Evolutionary conservation across 495 filamentous ascomycete species (phyloP).

Genomic region (Parathielavia hyrcaniae): DNA sequence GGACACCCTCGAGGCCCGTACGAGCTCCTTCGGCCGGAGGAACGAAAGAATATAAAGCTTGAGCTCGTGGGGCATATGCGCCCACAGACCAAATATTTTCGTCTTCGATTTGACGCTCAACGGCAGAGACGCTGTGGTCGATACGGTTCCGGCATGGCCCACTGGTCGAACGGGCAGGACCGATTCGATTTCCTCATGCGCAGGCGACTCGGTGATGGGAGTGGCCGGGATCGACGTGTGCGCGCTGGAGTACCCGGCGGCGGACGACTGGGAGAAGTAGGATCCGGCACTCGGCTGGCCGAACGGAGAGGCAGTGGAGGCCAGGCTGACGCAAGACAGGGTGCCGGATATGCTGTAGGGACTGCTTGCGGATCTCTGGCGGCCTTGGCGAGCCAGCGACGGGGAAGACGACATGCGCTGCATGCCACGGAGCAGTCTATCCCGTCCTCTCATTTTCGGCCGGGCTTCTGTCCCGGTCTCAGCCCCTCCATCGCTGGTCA

Average conservation of each 20-base stretch:
- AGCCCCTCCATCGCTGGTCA: constrained; percentile 2
- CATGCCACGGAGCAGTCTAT: constrained; percentile 68
- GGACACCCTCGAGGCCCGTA: constrained; percentile 73
- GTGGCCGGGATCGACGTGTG: constrained; percentile 55
- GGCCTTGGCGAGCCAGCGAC: constrained; percentile 58
- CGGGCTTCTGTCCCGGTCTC: constrained; percentile 39
- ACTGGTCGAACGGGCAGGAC: constrained; percentile 34
- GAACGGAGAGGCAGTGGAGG: constrained; percentile 52
- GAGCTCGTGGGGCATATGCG: constrained; percentile 73
- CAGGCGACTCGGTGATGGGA: constrained; percentile 38
- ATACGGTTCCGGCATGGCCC: constrained; percentile 25
- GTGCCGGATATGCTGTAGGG: constrained; percentile 50
- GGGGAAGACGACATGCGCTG: constrained; percentile 87
- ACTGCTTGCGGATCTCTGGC: constrained; percentile 59
- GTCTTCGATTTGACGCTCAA: constrained; percentile 50
- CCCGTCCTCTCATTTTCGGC: constrained; percentile 64
- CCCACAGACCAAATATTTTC: constrained; percentile 66
- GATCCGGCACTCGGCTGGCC: constrained; percentile 46
- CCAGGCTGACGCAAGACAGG: constrained; percentile 80
- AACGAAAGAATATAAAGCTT: constrained; percentile 70
- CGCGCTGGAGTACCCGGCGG: constrained; percentile 57
- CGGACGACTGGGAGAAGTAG: constrained; percentile 50
- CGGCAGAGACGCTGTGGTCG: constrained; percentile 56
- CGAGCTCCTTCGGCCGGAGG: constrained; percentile 72
- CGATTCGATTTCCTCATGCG: constrained; percentile 33